Conservation (phyloP, 1,284 basidiomycete species). For the Erythrobasidium hasegawianum region DNA sequence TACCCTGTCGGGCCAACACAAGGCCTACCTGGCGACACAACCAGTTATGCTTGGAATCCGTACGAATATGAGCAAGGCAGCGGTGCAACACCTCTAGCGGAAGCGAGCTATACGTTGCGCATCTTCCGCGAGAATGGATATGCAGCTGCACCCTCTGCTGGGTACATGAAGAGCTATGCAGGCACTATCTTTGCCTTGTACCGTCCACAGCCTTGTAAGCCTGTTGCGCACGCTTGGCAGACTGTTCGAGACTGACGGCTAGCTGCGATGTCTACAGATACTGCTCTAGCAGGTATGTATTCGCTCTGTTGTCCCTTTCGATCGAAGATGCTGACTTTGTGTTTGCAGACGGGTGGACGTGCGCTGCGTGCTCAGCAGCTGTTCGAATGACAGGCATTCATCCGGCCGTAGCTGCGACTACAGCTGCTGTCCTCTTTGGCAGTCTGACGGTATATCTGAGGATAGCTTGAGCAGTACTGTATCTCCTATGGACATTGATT, state of each 20-base stretch:
- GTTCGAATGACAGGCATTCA: conserved; percentile 9
- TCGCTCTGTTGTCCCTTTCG: background rate
- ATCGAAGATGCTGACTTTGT: background rate
- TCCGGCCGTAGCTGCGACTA: conserved; percentile 23
- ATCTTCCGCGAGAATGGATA: conserved; percentile 76
- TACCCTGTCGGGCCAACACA: conserved; percentile 78
- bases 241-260: background rate
- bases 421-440: conserved; percentile 4
- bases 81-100: conserved; percentile 64
- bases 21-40: conserved; percentile 66
- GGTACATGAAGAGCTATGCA: conserved; percentile 66
- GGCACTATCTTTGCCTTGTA: conserved; percentile 78
- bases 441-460: conserved; percentile 3
- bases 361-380: conserved; percentile 29
- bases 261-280: conserved; percentile 5
- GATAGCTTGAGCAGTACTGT: background rate
- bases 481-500: background rate
- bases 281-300: conserved; percentile 8
- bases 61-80: conserved; percentile 68
- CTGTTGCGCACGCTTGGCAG: background rate
- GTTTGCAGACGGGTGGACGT: conserved; percentile 24
- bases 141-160: conserved; percentile 58
- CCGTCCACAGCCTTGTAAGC: conserved; percentile 55
- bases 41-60: conserved; percentile 72
- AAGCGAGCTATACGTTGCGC: conserved; percentile 68